These are phyloP conservation scores for Iberis pinnata DNA, from an alignment of 345 rosid species.

Conservation along the genomic window DNA sequence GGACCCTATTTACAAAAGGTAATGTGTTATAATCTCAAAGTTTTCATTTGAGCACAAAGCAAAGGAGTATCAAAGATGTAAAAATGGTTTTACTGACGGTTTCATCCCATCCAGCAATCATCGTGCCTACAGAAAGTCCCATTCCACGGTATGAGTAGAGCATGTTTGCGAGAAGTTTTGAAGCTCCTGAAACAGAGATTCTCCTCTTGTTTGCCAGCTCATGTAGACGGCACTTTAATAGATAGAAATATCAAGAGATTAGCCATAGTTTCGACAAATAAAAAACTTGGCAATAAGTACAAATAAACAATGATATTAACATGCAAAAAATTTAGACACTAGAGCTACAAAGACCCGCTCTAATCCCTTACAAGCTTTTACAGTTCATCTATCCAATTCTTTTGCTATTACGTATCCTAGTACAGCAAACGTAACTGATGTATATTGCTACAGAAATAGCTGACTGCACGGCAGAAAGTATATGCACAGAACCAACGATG, in stretches of 20 bases:
- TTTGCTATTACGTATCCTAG: no score
- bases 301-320: no score
- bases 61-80: background rate
- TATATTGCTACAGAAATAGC: no score
- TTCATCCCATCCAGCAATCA: slow-evolving; percentile 99
- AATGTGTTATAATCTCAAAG: background rate
- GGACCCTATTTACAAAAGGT: slow-evolving; percentile 52
- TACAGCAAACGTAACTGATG: no score
- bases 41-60: background rate
- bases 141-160: slow-evolving; percentile 88
- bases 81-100: slow-evolving; percentile 41
- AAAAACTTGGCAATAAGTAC: no score
- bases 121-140: slow-evolving; percentile 95
- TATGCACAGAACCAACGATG: no score
- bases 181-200: slow-evolving; percentile 93
- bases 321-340: background rate
- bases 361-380: no score
- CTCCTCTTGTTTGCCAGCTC: slow-evolving; percentile 94
- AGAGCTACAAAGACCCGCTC: no score
- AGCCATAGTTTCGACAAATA: background rate
- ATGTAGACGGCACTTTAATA: slow-evolving; percentile 72
- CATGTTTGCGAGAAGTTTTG: slow-evolving; percentile 88
- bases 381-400: no score
- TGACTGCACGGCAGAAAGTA: no score
- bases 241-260: background rate